Evolutionary conservation across 2,329 filamentous ascomycete species (phyloP).

Genomic region (Fusarium sororula): DNA sequence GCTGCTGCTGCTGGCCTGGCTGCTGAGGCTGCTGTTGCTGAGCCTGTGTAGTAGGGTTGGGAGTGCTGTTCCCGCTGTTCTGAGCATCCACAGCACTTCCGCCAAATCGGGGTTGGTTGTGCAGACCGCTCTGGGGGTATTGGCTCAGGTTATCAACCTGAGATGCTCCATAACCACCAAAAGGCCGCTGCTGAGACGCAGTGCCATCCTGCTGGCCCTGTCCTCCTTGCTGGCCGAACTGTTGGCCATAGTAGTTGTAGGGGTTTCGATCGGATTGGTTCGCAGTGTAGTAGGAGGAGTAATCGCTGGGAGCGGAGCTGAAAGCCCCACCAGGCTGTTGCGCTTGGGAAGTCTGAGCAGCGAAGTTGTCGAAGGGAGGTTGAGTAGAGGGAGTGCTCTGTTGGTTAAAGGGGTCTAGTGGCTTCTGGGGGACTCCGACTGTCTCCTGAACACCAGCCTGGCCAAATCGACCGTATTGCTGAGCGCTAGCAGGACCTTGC

Average conservation of each 20-base stretch:
- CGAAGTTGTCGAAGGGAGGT: conserved; percentile 69
- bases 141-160: conserved; percentile 72
- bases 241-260: conserved; percentile 81
- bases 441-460: conserved; percentile 70
- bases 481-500: conserved; percentile 66
- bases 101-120: conserved; percentile 68
- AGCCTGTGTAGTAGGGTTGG: conserved; percentile 75
- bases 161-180: conserved; percentile 76
- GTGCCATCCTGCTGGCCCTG: conserved; percentile 79
- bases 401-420: conserved; percentile 87
- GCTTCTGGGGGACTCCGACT: conserved; percentile 73
- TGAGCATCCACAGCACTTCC: conserved; percentile 71
- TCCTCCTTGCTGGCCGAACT: conserved; percentile 65
- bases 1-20: conserved; percentile 58
- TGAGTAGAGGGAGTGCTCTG: conserved; percentile 64
- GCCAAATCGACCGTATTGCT: conserved; percentile 76
- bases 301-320: conserved; percentile 80
- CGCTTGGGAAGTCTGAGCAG: conserved; percentile 67
- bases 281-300: conserved; percentile 85
- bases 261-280: conserved; percentile 76
- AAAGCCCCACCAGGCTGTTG: conserved; percentile 71
- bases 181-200: conserved; percentile 76
- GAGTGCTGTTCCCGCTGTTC: conserved; percentile 90
- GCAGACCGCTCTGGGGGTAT: conserved; percentile 76
- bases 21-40: conserved; percentile 58